These are phyloP conservation scores for Candida tetrigidarum DNA, from an alignment of 1,139 yeast genomes.

Conservation along the genomic window DNA sequence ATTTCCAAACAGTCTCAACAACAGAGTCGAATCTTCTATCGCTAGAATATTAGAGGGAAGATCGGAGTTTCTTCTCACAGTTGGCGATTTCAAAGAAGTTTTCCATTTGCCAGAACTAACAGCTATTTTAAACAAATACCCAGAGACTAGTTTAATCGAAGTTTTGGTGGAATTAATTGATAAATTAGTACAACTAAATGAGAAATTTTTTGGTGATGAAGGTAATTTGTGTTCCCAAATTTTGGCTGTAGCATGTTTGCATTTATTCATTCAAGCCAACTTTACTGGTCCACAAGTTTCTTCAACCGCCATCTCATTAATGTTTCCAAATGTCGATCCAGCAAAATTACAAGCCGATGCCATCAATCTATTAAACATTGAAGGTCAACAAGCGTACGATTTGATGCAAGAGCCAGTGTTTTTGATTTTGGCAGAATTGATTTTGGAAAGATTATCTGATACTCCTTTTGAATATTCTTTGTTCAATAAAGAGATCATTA, in stretches of 20 bases:
- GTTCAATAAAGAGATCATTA: constrained; percentile 18
- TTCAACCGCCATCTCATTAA: constrained; percentile 34
- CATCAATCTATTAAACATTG: constrained; percentile 47
- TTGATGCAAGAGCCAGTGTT: constrained; percentile 58
- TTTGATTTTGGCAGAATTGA: constrained; percentile 48
- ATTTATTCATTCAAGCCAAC: constrained; percentile 74
- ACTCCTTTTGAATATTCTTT: constrained; percentile 34
- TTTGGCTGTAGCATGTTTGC: constrained; percentile 61
- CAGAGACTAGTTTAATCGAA: constrained; percentile 22
- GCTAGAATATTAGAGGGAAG: constrained; percentile 14
- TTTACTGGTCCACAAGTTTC: constrained; percentile 80
- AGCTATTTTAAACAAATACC: constrained; percentile 22
- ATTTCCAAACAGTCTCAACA: constrained; percentile 9
- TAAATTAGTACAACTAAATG: constrained; percentile 18
- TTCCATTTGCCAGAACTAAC: constrained; percentile 16
- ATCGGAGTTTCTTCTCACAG: constrained; percentile 12
- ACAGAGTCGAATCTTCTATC: constrained; percentile 8
- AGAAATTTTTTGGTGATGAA: constrained; percentile 13
- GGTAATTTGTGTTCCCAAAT: constrained; percentile 33
- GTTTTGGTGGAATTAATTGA: constrained; percentile 27
- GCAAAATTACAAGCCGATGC: constrained; percentile 34
- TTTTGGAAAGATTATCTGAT: constrained; percentile 54
- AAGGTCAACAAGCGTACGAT: constrained; percentile 69
- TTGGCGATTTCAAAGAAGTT: constrained; percentile 17
- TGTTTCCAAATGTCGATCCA: constrained; percentile 35